Conservation (phyloP, 768 basidiomycete species). For the Tylopilus sp. region DNA sequence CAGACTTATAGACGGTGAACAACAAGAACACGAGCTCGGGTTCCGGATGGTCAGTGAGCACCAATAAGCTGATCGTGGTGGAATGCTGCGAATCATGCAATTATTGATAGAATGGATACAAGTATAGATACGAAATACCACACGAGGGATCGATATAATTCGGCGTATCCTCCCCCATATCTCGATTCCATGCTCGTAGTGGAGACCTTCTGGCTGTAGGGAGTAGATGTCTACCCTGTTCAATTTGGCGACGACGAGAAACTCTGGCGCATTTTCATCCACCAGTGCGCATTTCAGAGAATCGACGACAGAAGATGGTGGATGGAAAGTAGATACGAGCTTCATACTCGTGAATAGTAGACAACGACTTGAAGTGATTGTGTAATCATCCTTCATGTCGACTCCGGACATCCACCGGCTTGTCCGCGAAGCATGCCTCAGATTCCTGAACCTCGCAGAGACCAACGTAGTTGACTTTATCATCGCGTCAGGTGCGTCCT, state of each 20-base stretch:
- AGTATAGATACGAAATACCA: conserved; percentile 36
- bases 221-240: conserved; percentile 69
- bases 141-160: conserved; percentile 51
- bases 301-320: conserved; percentile 64
- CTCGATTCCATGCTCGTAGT: conserved; percentile 54
- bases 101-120: conserved; percentile 4
- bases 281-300: conserved; percentile 69
- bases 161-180: conserved; percentile 67
- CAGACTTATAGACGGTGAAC: conserved; percentile 40
- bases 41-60: conserved; percentile 74
- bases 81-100: conserved; percentile 22
- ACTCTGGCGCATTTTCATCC: conserved; percentile 45
- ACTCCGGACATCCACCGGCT: conserved; percentile 49
- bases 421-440: conserved; percentile 10
- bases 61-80: conserved; percentile 45
- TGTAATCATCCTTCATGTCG: conserved; percentile 42
- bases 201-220: conserved; percentile 56
- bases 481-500: too few species aligned
- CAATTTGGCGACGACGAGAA: conserved; percentile 66
- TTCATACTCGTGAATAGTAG: conserved; percentile 34
- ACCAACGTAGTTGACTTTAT: too few species aligned
- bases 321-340: conserved; percentile 73
- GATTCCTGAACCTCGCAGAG: too few species aligned
- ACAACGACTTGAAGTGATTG: background rate
- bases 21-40: conserved; percentile 65